Conservation (phyloP, 352 stramenopile genomes). For the Pythium volutum region DNA sequence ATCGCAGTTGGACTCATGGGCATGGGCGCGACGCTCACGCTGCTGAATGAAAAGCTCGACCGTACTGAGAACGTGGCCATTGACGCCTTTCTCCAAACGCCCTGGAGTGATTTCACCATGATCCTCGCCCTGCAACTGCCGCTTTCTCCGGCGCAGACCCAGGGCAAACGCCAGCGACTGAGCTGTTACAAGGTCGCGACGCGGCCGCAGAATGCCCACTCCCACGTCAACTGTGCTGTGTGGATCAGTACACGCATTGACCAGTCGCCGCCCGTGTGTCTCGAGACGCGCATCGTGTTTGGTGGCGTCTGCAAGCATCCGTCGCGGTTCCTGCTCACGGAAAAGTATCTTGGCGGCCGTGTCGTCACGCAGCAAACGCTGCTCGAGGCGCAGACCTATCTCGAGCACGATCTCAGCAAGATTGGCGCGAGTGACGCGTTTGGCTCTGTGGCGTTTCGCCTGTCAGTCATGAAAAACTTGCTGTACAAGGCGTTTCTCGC, state of each 20-base stretch:
- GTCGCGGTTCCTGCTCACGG: conserved; percentile 23
- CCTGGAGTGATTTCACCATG: conserved; percentile 23
- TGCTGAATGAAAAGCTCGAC: conserved; percentile 21
- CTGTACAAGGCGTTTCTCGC: conserved; percentile 33
- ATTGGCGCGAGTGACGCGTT: conserved; percentile 35
- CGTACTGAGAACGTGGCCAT: conserved; percentile 20
- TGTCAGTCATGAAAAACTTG: conserved; percentile 34
- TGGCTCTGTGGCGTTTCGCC: conserved; percentile 22
- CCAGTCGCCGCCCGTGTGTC: conserved; percentile 16
- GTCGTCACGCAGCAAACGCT: conserved; percentile 25
- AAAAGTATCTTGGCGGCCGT: conserved; percentile 22
- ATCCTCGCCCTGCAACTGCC: conserved; percentile 32
- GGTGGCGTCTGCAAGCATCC: conserved; percentile 34
- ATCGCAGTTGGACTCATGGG: conserved; percentile 35
- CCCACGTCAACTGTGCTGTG: conserved; percentile 53
- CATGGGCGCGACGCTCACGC: conserved; percentile 32
- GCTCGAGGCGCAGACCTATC: not conserved
- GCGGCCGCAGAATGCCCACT: conserved; percentile 50
- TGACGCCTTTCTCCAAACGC: conserved; percentile 25
- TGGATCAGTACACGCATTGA: conserved; percentile 18
- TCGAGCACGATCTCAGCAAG: conserved; percentile 22
- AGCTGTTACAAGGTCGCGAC: conserved; percentile 52
- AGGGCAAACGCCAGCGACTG: conserved; percentile 15
- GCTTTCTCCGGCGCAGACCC: not conserved
- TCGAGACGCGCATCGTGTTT: conserved; percentile 29